phyloP scores from a whole-genome alignment of 345 rosid genomes.

The Clarkia xantiana region DNA sequence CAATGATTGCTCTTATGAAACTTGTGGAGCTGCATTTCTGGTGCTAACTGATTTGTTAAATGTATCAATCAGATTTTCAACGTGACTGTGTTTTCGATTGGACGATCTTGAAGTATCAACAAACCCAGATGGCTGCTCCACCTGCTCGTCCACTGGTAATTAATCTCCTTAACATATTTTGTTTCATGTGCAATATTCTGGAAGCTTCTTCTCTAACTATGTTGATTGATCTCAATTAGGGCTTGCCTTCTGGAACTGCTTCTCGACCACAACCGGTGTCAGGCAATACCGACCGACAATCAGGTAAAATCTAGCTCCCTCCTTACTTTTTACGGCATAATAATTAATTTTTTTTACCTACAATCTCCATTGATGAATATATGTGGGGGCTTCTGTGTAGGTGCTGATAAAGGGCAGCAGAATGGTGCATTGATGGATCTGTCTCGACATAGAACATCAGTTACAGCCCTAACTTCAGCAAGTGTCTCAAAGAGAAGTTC shows the following conservation, averaged over 20 bases:
- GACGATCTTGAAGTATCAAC: too few species aligned
- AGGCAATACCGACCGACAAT: constrained; percentile 35
- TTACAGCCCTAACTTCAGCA: constrained; percentile 41
- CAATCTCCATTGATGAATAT: neutral
- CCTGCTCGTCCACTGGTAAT: constrained; percentile 49
- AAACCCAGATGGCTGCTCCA: constrained; percentile 72
- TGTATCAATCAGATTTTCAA: constrained; percentile 54
- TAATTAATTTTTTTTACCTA: neutral
- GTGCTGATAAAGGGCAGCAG: constrained; percentile 41
- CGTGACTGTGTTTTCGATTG: constrained; percentile 94
- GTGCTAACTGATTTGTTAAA: too few species aligned
- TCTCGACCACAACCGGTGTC: constrained; percentile 39
- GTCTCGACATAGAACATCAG: constrained; percentile 57
- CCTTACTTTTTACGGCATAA: neutral
- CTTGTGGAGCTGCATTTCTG: too few species aligned
- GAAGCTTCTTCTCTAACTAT: neutral
- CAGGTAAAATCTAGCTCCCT: constrained; percentile 29
- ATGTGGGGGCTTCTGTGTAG: constrained; percentile 17
- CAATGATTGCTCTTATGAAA: constrained; percentile 1
- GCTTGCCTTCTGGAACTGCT: constrained; percentile 62
- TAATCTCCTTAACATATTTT: neutral
- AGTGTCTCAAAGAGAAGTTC: constrained; percentile 54
- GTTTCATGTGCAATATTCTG: constrained; percentile 8
- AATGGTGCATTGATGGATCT: constrained; percentile 44
- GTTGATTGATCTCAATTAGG: constrained; percentile 25